Base-by-base conservation (phyloP, 148 eudicot species). In the Rhododendron ovatum region DNA sequence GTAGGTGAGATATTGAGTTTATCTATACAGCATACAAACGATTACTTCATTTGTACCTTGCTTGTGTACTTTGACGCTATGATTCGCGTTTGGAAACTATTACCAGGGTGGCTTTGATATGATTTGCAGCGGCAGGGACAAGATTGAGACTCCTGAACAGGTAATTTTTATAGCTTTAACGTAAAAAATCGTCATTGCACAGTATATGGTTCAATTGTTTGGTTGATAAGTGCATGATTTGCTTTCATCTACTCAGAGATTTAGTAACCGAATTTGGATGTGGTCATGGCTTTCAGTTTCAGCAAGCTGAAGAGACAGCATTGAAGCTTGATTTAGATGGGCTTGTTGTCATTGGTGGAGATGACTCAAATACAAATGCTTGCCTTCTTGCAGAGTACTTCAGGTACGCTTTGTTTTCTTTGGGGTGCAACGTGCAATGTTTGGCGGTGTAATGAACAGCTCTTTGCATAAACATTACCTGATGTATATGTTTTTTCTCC, bases 61-160 rank as follows among this genome's bases (percentile, higher is more conserved):
- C 59, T 28, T 2, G 2, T 53, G n/a, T 84, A 15, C 24, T 81
- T 28, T 59, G 1, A 82, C 78, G 80, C 91, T 43, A 48, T 82
- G 45, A 47, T 63, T 51, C 53, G 30, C 47, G 30, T 69, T 81
- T 63, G 3, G 35, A 55, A 7, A 20, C 37, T 73, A 50, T 84
- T 80, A 20, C 48, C 86, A 96, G 99, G 99, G 99, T 86, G 99
- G 99, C 69, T 96, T 96, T 89, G 98, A 96, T 89, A 96, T 96
- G 99, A 96, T 96, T 65, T 86, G 94, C 83, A 96, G 99, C 91
- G 99, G 99, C 77, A 94, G 98, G 80, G 98, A 94, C 94, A 95
- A 96, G 91, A 96, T 96, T 92, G 99, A 96, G 92, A 96, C 99
- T 87, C 99, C 98, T 76, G 98, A 94, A 81, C 99, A 96, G 98